Percentiles rank a stretch among this genome's conserved stretches.
Conservation (phyloP, 192 early-diverging fungal genomes). For the Helicostylum pulchrum region DNA sequence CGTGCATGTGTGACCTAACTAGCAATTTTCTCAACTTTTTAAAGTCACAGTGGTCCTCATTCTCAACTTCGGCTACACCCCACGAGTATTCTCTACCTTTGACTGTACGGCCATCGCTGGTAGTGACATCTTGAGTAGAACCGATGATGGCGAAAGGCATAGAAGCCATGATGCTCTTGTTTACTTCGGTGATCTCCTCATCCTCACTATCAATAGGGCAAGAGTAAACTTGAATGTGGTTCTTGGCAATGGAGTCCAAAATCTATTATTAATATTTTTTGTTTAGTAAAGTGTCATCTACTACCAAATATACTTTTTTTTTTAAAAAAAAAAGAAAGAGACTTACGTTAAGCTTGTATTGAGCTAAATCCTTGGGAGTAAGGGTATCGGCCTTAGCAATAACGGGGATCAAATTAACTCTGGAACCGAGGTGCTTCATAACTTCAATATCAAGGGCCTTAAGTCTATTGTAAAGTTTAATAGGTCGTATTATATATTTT, state of each 20-base stretch:
- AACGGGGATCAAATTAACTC: slow-evolving; percentile 92
- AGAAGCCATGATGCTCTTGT: slow-evolving; percentile 80
- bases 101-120: slow-evolving; percentile 84
- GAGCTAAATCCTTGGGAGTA: slow-evolving; percentile 74
- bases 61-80: slow-evolving; percentile 96
- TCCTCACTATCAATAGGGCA: slow-evolving; percentile 77
- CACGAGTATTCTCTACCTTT: slow-evolving; percentile 88
- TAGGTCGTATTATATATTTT: neutral
- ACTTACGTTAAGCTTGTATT: slow-evolving; percentile 78
- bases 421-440: slow-evolving; percentile 87
- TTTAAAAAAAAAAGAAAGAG: neutral
- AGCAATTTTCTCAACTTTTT: slow-evolving; percentile 87
- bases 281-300: neutral
- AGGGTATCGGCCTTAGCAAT: slow-evolving; percentile 91
- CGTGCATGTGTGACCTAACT: slow-evolving; percentile 92
- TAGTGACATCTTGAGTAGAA: slow-evolving; percentile 77
- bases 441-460: slow-evolving; percentile 86
- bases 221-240: slow-evolving; percentile 83
- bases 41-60: slow-evolving; percentile 95
- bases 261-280: slow-evolving; percentile 42
- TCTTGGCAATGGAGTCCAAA: slow-evolving; percentile 72
- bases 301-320: too few species aligned
- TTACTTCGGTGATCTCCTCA: slow-evolving; percentile 71
- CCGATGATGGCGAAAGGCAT: slow-evolving; percentile 97
- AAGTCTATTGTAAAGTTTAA: slow-evolving; percentile 35